These are phyloP conservation scores for Aspergillus brunneoviolaceus DNA, from an alignment of 2,329 filamentous ascomycete genomes.

Conservation along the genomic window DNA sequence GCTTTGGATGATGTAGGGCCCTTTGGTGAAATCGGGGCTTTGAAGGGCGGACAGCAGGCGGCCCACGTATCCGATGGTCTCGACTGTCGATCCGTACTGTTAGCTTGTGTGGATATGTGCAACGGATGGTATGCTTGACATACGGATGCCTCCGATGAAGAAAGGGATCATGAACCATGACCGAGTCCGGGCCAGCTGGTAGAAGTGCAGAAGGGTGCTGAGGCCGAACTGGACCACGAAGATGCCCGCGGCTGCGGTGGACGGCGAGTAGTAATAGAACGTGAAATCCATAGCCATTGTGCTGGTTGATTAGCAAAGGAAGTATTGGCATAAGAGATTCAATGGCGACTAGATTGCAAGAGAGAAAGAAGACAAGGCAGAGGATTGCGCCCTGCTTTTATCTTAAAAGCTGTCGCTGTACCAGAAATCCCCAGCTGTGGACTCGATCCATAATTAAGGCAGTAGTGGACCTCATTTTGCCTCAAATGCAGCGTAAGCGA, in stretches of 20 bases:
- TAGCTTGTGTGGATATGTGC: neutral
- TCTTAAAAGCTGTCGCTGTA: neutral
- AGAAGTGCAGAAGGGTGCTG: constrained; percentile 24
- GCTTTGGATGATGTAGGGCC: constrained; percentile 30
- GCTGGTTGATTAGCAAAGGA: too few species aligned
- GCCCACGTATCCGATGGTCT: constrained; percentile 54
- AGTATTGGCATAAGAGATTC: neutral
- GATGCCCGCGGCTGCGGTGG: constrained; percentile 22
- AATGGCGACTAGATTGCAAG: neutral
- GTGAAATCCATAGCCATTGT: constrained; percentile 13
- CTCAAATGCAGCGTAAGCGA: neutral
- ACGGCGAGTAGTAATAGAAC: constrained; percentile 28
- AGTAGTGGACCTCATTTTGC: neutral
- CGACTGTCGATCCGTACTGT: constrained; percentile 38
- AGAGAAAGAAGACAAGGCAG: neutral
- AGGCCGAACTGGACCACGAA: constrained; percentile 27
- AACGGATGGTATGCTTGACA: constrained; percentile 8
- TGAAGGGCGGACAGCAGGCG: constrained; percentile 46
- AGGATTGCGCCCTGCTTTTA: constrained; percentile 3
- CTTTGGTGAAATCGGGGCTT: constrained; percentile 25
- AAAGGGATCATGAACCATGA: constrained; percentile 33
- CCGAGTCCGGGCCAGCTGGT: constrained; percentile 25
- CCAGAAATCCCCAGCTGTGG: neutral
- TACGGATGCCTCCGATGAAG: constrained; percentile 38
- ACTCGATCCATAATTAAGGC: neutral